Conservation (phyloP, 1,139 yeast species). For the Debaryomyces udenii region DNA sequence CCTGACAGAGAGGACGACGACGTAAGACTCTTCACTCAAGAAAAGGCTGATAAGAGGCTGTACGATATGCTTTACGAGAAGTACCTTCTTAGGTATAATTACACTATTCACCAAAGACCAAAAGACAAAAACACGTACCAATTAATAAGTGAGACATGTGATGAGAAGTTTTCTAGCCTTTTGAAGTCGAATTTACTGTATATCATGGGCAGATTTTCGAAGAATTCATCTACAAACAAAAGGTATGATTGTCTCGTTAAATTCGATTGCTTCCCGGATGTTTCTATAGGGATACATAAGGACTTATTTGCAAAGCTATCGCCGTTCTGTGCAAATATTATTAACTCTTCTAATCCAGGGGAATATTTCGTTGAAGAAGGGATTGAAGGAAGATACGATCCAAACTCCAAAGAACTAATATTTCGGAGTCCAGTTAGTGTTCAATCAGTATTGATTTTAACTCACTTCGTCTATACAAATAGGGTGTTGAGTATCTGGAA, state of each 20-base stretch:
- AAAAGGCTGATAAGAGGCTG: neutral
- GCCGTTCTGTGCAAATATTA: slow-evolving; percentile 25
- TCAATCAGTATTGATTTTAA: slow-evolving; percentile 33
- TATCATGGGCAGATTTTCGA: slow-evolving; percentile 13
- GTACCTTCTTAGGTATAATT: slow-evolving; percentile 22
- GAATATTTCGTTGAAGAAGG: slow-evolving; percentile 21
- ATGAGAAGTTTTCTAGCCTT: slow-evolving; percentile 15
- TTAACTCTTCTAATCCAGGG: slow-evolving; percentile 20
- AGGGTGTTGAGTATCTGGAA: slow-evolving; percentile 30
- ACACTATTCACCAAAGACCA: slow-evolving; percentile 18
- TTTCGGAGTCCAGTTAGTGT: slow-evolving; percentile 25
- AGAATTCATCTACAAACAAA: slow-evolving; percentile 13
- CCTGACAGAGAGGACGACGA: slow-evolving; percentile 21
- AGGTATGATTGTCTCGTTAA: slow-evolving; percentile 30
- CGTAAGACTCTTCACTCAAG: slow-evolving; percentile 14
- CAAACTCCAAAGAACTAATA: slow-evolving; percentile 15
- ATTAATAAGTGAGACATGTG: slow-evolving; percentile 14
- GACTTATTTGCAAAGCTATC: slow-evolving; percentile 33
- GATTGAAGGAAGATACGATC: slow-evolving; percentile 27
- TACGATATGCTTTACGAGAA: slow-evolving; percentile 22
- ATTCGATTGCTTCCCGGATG: slow-evolving; percentile 21
- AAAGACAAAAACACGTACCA: slow-evolving; percentile 23
- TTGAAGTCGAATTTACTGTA: slow-evolving; percentile 20
- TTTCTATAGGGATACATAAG: slow-evolving; percentile 35
- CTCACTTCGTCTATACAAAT: slow-evolving; percentile 41